These are phyloP conservation scores for Heterococcus sp. DNA, from an alignment of 108 stramenopile species.

Conservation along the genomic window DNA sequence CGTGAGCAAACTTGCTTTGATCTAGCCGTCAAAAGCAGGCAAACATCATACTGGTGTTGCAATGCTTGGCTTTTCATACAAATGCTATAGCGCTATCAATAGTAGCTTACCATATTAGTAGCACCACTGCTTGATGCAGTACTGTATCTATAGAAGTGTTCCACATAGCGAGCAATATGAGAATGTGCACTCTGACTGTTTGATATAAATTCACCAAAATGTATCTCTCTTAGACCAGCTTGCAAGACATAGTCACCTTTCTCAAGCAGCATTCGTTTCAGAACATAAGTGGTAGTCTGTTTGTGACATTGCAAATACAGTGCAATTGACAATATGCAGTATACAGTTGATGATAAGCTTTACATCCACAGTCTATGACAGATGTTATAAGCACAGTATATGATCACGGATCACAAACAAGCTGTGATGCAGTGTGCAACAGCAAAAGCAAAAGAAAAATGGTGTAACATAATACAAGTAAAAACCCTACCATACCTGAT, in stretches of 20 bases:
- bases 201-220: constrained; percentile 27
- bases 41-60: too few species aligned
- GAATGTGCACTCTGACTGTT: background rate
- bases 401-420: background rate
- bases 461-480: background rate
- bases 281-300: constrained; percentile 14
- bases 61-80: too few species aligned
- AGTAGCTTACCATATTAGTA: too few species aligned
- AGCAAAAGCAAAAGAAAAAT: background rate
- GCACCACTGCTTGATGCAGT: too few species aligned
- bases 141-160: constrained; percentile 35
- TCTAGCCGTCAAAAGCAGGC: too few species aligned
- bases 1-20: too few species aligned
- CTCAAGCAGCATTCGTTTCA: constrained; percentile 49
- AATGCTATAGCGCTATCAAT: too few species aligned
- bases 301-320: background rate
- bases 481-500: background rate
- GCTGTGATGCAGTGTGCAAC: background rate
- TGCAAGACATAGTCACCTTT: constrained; percentile 20
- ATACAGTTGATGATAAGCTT: background rate
- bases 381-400: background rate
- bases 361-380: background rate
- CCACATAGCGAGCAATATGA: constrained; percentile 42
- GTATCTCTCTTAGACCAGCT: constrained; percentile 34
- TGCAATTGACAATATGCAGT: constrained; percentile 21